Percentiles rank a stretch among this genome's conserved stretches.
These are phyloP conservation scores for Globisporangium emineosum DNA, from an alignment of 352 stramenopile species.

Conservation along the genomic window DNA sequence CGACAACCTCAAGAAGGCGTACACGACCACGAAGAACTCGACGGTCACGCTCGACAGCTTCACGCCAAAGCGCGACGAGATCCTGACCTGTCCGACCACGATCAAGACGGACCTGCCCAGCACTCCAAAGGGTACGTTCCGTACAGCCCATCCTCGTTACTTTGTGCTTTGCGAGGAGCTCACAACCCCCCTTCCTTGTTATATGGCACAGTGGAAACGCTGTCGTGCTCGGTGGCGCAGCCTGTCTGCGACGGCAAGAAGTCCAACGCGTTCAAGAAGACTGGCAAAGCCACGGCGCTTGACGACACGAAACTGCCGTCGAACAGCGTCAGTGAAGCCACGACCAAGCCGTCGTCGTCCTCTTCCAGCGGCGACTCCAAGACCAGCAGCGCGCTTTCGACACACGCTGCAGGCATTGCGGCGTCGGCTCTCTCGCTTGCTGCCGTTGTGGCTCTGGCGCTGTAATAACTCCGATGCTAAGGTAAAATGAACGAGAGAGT, in stretches of 20 bases:
- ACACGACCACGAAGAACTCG: slow-evolving; percentile 62
- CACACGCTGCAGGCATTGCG: not conserved
- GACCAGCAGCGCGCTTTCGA: not conserved
- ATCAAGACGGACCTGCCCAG: slow-evolving; percentile 28
- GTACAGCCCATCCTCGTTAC: no score
- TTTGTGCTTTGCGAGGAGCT: not conserved
- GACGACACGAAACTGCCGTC: slow-evolving; percentile 12
- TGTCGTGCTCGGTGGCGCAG: slow-evolving; percentile 48
- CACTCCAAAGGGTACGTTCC: slow-evolving; percentile 35
- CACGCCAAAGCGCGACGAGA: slow-evolving; percentile 27
- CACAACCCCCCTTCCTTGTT: slow-evolving; percentile 7
- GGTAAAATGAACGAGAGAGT: not conserved
- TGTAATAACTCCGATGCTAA: not conserved
- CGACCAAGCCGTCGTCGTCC: not conserved
- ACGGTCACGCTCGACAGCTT: slow-evolving; percentile 41
- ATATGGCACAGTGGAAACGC: slow-evolving; percentile 29
- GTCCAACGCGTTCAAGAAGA: slow-evolving; percentile 56
- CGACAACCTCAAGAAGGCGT: slow-evolving; percentile 68
- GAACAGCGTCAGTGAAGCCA: slow-evolving; percentile 11
- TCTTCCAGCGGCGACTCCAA: not conserved
- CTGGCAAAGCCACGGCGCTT: slow-evolving; percentile 9
- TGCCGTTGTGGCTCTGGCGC: not conserved
- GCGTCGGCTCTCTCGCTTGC: slow-evolving; percentile 4
- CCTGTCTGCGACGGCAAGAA: slow-evolving; percentile 54
- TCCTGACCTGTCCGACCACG: slow-evolving; percentile 39